Conservation (phyloP, 495 filamentous ascomycete species). For the Penicillium lividum region DNA sequence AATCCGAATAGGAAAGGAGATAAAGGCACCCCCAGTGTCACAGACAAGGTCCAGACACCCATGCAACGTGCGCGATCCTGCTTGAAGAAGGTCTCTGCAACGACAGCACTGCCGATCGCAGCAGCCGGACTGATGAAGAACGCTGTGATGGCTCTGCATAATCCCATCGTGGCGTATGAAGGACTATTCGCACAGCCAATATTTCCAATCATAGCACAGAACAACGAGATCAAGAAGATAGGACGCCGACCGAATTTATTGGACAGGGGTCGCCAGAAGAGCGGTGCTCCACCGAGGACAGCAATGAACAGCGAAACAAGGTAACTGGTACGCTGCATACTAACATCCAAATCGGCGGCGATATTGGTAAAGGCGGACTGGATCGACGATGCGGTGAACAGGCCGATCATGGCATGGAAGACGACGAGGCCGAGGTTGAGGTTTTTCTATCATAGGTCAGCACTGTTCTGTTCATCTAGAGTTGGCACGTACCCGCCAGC, state of each 20-base stretch:
- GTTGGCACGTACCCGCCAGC: slow-evolving; percentile 32
- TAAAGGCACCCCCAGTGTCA: slow-evolving; percentile 42
- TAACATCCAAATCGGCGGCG: slow-evolving; percentile 45
- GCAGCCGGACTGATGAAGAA: slow-evolving; percentile 52
- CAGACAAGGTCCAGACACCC: slow-evolving; percentile 50
- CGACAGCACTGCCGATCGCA: slow-evolving; percentile 45
- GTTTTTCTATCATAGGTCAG: slow-evolving; percentile 45
- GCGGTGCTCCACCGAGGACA: slow-evolving; percentile 50
- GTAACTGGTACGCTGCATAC: slow-evolving; percentile 51
- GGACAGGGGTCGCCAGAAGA: slow-evolving; percentile 56
- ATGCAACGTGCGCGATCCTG: slow-evolving; percentile 46
- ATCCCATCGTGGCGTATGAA: slow-evolving; percentile 42
- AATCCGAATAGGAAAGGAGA: slow-evolving; percentile 53
- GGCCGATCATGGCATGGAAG: slow-evolving; percentile 58
- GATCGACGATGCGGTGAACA: slow-evolving; percentile 54
- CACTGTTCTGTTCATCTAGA: not conserved
- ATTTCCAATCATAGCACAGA: slow-evolving; percentile 48
- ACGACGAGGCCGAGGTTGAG: slow-evolving; percentile 53
- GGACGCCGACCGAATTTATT: slow-evolving; percentile 56
- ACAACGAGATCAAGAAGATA: slow-evolving; percentile 50
- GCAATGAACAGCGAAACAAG: slow-evolving; percentile 54
- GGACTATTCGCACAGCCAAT: slow-evolving; percentile 46
- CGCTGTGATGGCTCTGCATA: slow-evolving; percentile 46
- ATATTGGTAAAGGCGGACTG: slow-evolving; percentile 55
- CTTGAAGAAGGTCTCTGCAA: slow-evolving; percentile 49